Conservation (phyloP, 805 yeast genomes). For the Lipomyces japonicus region DNA sequence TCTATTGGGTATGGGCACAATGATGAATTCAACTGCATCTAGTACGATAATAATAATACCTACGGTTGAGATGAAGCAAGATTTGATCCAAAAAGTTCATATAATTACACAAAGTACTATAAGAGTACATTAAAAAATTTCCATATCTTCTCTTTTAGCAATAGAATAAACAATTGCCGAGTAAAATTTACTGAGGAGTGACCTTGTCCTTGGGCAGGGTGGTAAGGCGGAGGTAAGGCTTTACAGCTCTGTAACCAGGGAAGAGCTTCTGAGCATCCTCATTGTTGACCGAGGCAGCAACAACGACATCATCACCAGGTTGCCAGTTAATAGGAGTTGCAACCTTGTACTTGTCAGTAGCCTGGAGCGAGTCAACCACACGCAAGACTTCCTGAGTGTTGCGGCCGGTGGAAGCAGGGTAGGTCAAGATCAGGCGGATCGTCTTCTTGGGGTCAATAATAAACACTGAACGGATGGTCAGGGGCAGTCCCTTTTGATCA, state of each 20-base stretch:
- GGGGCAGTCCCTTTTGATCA: constrained; percentile 66
- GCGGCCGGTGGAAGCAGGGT: constrained; percentile 95
- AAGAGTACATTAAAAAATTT: too few species aligned
- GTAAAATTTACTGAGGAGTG: constrained; percentile 7
- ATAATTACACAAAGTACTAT: too few species aligned
- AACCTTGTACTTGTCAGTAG: constrained; percentile 79
- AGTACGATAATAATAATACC: too few species aligned
- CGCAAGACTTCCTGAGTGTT: constrained; percentile 91
- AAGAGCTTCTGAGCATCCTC: constrained; percentile 80
- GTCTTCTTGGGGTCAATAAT: constrained; percentile 89
- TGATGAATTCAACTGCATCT: too few species aligned
- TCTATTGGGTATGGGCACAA: too few species aligned
- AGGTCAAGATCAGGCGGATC: constrained; percentile 79
- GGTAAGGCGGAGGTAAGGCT: constrained; percentile 86
- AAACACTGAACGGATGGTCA: constrained; percentile 91
- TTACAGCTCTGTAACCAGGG: constrained; percentile 83
- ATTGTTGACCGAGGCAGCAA: constrained; percentile 83
- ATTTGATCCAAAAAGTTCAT: too few species aligned
- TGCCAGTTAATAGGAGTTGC: constrained; percentile 79
- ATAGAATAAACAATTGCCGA: too few species aligned
- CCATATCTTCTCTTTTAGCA: too few species aligned
- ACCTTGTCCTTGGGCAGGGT: constrained; percentile 24
- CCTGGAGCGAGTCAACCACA: constrained; percentile 85
- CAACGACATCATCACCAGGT: constrained; percentile 83
- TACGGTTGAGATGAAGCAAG: too few species aligned